Conservation (phyloP, 805 yeast species). For the Monosporozyma aerobia region DNA sequence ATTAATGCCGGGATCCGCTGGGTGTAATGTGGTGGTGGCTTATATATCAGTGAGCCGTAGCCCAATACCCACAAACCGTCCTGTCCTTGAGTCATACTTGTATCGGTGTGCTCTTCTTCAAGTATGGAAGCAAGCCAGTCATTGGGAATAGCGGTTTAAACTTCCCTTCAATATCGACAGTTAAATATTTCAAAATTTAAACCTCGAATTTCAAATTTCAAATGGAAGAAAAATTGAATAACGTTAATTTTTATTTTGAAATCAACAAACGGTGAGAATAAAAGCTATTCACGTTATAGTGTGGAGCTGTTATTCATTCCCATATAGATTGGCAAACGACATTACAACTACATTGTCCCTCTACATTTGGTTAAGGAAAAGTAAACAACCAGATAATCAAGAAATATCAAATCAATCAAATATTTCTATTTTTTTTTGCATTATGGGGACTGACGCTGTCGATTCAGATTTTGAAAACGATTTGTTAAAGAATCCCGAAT, state of each 20-base stretch:
- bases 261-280: not conserved
- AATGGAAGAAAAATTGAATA: not conserved
- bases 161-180: not conserved
- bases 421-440: not conserved
- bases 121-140: not conserved
- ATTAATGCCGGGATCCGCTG: conserved; percentile 63
- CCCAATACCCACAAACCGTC: conserved; percentile 69
- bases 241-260: not conserved
- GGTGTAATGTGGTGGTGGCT: conserved; percentile 72
- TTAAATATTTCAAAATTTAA: too few relatives aligned
- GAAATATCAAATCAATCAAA: not conserved
- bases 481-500: conserved; percentile 53
- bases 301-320: too few relatives aligned
- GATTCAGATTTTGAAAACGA: conserved; percentile 23
- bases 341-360: too few relatives aligned
- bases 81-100: not conserved
- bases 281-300: not conserved
- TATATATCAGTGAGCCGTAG: conserved; percentile 81
- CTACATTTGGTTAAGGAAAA: too few relatives aligned
- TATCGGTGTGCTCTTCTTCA: not conserved
- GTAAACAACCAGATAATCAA: not conserved
- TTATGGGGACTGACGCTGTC: not conserved
- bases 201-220: not conserved
- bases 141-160: not conserved
- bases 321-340: too few relatives aligned